These are phyloP conservation scores for Cladosporium austrohemisphaericum DNA, from an alignment of 2,329 filamentous ascomycete genomes.

Conservation along the genomic window DNA sequence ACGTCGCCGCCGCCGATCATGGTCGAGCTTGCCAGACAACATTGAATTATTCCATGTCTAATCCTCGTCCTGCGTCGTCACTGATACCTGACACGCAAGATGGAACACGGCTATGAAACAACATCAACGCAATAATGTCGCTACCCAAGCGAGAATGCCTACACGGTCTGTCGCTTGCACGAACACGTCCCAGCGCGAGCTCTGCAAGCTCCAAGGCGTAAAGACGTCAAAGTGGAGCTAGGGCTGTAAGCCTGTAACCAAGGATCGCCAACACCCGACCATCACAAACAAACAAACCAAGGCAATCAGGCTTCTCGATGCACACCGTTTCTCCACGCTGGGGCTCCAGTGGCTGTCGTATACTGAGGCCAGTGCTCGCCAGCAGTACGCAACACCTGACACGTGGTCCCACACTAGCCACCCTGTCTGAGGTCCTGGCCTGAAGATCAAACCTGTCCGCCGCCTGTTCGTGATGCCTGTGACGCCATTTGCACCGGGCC, in stretches of 20 bases:
- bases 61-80: too few relatives aligned
- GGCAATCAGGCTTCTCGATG: constrained; percentile 1
- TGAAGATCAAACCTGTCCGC: constrained; percentile 6
- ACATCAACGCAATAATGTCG: too few relatives aligned
- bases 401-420: constrained; percentile 2
- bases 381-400: constrained; percentile 1
- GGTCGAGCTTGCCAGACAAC: too few relatives aligned
- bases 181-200: too few relatives aligned
- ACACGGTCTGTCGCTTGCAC: too few relatives aligned
- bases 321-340: background rate
- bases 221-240: constrained; percentile 10
- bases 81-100: too few relatives aligned
- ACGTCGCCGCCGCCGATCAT: too few relatives aligned
- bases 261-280: constrained; percentile 3
- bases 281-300: constrained; percentile 7
- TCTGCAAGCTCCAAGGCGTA: too few relatives aligned
- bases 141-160: too few relatives aligned
- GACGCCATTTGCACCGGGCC: constrained; percentile 4
- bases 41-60: too few relatives aligned
- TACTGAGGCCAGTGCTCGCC: background rate
- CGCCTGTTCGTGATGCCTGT: background rate
- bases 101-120: too few relatives aligned
- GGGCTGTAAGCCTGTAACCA: constrained; percentile 8
- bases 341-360: constrained; percentile 11
- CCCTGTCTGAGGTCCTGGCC: background rate